Base-by-base conservation (phyloP, 345 rosid species). In the Camelina hispida region DNA sequence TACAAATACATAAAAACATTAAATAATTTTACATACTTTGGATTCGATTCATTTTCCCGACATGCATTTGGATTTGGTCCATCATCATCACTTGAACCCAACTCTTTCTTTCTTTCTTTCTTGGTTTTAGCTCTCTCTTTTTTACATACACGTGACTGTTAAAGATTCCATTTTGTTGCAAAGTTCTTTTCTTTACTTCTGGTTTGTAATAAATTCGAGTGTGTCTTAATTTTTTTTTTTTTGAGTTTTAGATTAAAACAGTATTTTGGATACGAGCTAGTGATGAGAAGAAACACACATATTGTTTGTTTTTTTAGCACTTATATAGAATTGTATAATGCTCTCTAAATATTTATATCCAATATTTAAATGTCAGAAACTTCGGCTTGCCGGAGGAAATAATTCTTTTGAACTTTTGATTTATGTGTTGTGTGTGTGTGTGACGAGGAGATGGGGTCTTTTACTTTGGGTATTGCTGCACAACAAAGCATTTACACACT, bases 401-500 rank as follows among this genome's bases (percentile, higher is more conserved):
- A 28, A 53, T 34, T 69, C 42, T 53, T 56, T 34, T 34, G 46
- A 62, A 23, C 75, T 71, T 77, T 64, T 64, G 37, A 71, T 70
- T 38, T 38, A 7, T 34, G 9, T 34, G 37, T 28, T 70, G 28
- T 48, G 9, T 34, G 8, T 34, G 61, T 55, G 58, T 76, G 61
- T 69, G 75, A 62, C 59, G 64, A 69, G 62, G 17, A 25, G 44
- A 77, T 77, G 76, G 67, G 80, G 72, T 77, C 76, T 77, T 77
- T 77, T 63, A 64, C 80, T 66, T 66, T 69, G 68, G 68, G 67
- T 65, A 71, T 77, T 64, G 80, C 67, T 71, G 80, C 80, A 17
- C 80, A 71, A 70, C 71, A 64, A 77, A 77, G 80, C 76, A 70
- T 77, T 40, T 4, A 57, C 76, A 77, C 76, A 77, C 72, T 71